Conservation (phyloP, 2,329 filamentous ascomycete species). For the Colletotrichum orbiculare region DNA sequence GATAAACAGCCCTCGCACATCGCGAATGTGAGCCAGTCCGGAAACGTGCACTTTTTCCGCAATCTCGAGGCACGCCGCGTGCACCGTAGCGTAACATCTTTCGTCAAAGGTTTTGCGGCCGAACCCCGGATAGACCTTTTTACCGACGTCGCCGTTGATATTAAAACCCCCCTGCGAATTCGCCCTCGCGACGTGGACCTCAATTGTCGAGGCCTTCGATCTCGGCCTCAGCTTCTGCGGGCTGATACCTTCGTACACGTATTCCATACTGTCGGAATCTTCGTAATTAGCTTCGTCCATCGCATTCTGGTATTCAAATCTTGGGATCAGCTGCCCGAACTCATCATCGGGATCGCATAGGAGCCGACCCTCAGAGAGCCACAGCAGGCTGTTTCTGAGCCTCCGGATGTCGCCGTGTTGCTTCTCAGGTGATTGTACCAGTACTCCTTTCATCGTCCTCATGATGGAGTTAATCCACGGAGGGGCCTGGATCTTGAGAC, state of each 20-base stretch:
- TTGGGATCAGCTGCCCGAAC: constrained; percentile 9
- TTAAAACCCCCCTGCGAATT: too few species aligned
- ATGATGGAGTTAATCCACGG: too few species aligned
- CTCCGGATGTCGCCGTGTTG: too few species aligned
- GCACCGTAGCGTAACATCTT: neutral
- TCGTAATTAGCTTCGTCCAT: neutral
- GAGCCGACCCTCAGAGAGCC: neutral
- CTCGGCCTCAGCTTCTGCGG: neutral
- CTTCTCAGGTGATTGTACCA: too few species aligned
- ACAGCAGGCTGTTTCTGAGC: neutral
- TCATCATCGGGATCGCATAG: constrained; percentile 13
- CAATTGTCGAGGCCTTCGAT: neutral
- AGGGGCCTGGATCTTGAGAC: too few species aligned
- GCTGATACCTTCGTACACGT: too few species aligned
- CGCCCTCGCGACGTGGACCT: neutral
- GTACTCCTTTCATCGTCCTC: too few species aligned
- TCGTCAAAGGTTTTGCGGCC: neutral
- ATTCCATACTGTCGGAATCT: neutral
- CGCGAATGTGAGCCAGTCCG: neutral
- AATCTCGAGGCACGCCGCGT: neutral
- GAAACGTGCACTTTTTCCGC: neutral
- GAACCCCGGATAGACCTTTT: neutral
- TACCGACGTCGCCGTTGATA: neutral
- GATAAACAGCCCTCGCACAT: constrained; percentile 7
- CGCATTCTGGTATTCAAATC: neutral